Conservation (phyloP, 176 grass and related monocot genomes). For the Aegilops longissima region DNA sequence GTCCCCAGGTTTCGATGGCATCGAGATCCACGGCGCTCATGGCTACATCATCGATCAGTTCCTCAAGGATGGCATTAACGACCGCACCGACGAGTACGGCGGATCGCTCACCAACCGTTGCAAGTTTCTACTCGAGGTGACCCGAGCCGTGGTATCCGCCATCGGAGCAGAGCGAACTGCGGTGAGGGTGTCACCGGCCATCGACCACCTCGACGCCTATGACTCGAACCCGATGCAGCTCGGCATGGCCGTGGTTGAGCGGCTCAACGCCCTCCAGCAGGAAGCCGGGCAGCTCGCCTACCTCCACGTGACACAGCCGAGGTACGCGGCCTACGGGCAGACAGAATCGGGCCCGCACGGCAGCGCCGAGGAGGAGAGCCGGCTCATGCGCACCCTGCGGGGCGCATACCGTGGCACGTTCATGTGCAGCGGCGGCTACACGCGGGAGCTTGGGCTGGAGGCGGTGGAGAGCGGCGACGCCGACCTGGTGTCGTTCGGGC, state of each 20-base stretch:
- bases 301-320: constrained; percentile 88
- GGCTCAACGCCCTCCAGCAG: constrained; percentile 65
- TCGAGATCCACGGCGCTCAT: constrained; percentile 92
- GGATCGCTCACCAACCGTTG: constrained; percentile 82
- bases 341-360: constrained; percentile 81
- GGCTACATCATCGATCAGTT: constrained; percentile 95
- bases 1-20: constrained; percentile 78
- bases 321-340: constrained; percentile 83
- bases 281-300: constrained; percentile 66
- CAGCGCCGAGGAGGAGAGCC: constrained; percentile 82
- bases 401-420: constrained; percentile 64
- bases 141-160: constrained; percentile 52
- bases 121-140: constrained; percentile 71
- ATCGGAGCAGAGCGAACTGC: constrained; percentile 63
- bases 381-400: constrained; percentile 57
- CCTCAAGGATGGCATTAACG: constrained; percentile 93
- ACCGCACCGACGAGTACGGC: constrained; percentile 72
- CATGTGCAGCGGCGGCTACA: constrained; percentile 91
- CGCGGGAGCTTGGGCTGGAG: constrained; percentile 74
- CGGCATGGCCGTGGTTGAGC: constrained; percentile 62
- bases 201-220: constrained; percentile 86
- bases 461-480: constrained; percentile 66
- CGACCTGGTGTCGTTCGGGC: constrained; percentile 81
- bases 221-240: constrained; percentile 76
- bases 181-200: constrained; percentile 83